Base-by-base conservation (phyloP, 495 filamentous ascomycete genomes). In the Xylaria nigripes region DNA sequence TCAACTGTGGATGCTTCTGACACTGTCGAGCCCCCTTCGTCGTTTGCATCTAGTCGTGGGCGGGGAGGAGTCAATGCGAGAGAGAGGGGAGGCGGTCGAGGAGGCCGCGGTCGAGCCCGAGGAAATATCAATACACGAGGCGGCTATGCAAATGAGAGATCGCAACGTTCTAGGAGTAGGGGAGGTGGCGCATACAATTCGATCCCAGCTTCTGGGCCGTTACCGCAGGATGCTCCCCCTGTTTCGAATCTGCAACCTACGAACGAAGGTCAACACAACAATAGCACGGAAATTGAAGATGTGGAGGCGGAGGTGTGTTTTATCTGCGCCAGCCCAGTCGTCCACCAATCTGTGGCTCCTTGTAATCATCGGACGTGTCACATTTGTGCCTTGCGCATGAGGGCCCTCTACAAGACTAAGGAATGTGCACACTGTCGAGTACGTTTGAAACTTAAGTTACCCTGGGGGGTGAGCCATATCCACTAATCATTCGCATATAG, bases 321-420 rank as follows among this genome's bases (percentile, higher is more conserved):
- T 70, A 97, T 99, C 56, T 99, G 93, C 68, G 90, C 94, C 22
- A 92, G 87, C 38, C 80, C 81, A 1, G 85, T 97, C 47, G 80
- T 82, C 45, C 90, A 96, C 73, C 84, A 84, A 49, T 85, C 89
- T 3, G 79, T 97, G 44, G 82, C 90, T 16, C 93, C 93, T 13
- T 98, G 93, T 69, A 96, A 93, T 66, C 94, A 98, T 71, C 78
- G 84, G 18, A 95, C 90, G 9, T 98, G 93, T 67, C 93, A 97
- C 71, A 94, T 97, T 50, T 98, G 93, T 66, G 83, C 90, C 3
- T 70, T 99, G 59, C 78, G 94, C 45, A 74, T 96, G 72, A 80
- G 93, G 47, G 93, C 90, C 0, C 70, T 99, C 41, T 99, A 97
- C 68, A 97, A 96, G 76, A 92, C 82, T 54, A 95, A 91, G 67